Evolutionary conservation across 805 yeast species (phyloP), one percentile per base, ranked within the genome.

Genomic region (Candida manassasensis): DNA sequence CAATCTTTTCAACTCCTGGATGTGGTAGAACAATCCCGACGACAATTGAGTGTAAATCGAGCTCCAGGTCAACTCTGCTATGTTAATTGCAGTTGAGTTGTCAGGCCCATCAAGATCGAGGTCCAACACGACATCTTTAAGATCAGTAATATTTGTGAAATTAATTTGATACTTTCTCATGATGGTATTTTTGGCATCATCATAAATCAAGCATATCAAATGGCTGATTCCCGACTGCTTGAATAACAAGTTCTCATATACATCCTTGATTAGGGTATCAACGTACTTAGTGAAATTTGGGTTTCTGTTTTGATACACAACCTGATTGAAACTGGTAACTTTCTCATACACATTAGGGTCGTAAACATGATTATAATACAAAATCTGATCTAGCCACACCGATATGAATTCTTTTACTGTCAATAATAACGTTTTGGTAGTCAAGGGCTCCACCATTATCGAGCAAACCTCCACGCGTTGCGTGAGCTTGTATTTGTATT

Each of bases 341-440:
- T 51, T 49, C 15, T 57, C 61, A 48, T 73, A 84, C 0, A 80
- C 63, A 33, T 62, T 69, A 1, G 38, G 47, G 0, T 81, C 81
- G 45, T 83, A 83, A 0, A 83, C 55, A 1, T 56, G 50, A 31
- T 78, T 67, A 33, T 70, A 57, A 50, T 72, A 79, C 32, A 81
- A 53, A 1, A 81, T 61, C 27, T 75, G 75, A 40, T 80, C 81
- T 7, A 75, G 48, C 59, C 73, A 67, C 1, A 71, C 73, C 3
- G 62, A 56, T 9, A 80, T 40, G 34, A 77, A 70, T 47, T 77
- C 82, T 19, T 70, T 55, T 4, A 78, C 37, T 4, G 66, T 47
- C 2, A 55, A 39, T 5, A 67, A 34, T 6, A 69, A 46, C 21
- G 48, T 51, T 19, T 38, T 29, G 4, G 29, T 21, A 2, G 45